Evolutionary conservation across 1,139 yeast genomes (phyloP).

Genomic region (Scheffersomyces insectosa): DNA sequence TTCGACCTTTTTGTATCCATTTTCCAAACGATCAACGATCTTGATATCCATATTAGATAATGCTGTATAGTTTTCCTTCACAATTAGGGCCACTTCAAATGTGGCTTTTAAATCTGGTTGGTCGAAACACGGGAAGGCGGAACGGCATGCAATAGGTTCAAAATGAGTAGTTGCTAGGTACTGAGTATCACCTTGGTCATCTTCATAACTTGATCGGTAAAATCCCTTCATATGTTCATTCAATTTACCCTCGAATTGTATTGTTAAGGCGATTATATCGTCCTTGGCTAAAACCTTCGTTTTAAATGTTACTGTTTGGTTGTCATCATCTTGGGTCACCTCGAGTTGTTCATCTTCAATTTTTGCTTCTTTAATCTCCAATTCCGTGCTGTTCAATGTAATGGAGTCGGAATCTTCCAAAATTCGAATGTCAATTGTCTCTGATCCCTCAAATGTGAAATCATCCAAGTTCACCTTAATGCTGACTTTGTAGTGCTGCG

Average conservation of each 20-base stretch:
- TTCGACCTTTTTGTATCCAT: slow-evolving; percentile 11
- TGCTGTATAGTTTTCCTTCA: slow-evolving; percentile 11
- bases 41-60: slow-evolving; percentile 18
- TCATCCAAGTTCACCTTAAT: background rate
- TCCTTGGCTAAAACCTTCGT: slow-evolving; percentile 10
- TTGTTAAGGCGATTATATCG: slow-evolving; percentile 1
- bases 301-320: slow-evolving; percentile 65
- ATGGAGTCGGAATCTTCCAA: background rate
- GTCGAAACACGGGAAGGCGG: slow-evolving; percentile 18
- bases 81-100: slow-evolving; percentile 14
- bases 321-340: slow-evolving; percentile 51
- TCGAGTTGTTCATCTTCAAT: slow-evolving; percentile 11
- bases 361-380: background rate
- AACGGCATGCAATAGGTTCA: slow-evolving; percentile 19
- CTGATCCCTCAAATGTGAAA: background rate
- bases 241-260: slow-evolving; percentile 12
- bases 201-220: slow-evolving; percentile 25
- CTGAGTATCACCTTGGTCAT: slow-evolving; percentile 22
- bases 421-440: background rate
- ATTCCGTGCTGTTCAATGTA: background rate
- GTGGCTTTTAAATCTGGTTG: slow-evolving; percentile 18
- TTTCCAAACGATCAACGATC: slow-evolving; percentile 7
- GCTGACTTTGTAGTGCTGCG: background rate
- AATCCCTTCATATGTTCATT: slow-evolving; percentile 19
- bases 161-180: slow-evolving; percentile 11